phyloP scores from a whole-genome alignment of 495 filamentous ascomycete species.

The Neurospora intermedia region DNA sequence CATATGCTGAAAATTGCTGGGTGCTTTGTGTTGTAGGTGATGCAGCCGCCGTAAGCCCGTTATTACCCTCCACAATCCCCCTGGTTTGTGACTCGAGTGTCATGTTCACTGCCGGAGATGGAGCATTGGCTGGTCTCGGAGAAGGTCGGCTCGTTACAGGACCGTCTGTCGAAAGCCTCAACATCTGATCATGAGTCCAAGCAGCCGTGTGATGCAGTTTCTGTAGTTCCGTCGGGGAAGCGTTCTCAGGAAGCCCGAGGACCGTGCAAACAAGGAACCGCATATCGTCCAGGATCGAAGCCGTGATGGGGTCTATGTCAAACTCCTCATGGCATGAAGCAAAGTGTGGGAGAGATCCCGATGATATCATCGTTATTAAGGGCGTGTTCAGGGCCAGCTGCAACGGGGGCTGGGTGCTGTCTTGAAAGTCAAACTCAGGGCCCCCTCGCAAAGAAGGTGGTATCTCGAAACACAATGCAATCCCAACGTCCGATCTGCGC shows the following conservation, averaged over 20 bases:
- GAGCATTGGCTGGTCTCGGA: conserved; percentile 2
- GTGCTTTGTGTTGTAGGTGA: background rate
- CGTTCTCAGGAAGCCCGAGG: conserved; percentile 15
- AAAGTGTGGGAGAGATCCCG: conserved; percentile 13
- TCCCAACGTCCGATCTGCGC: conserved; percentile 20
- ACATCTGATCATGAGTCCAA: conserved; percentile 25
- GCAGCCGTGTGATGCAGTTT: conserved; percentile 22
- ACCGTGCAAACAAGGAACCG: conserved; percentile 23
- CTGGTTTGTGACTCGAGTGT: background rate
- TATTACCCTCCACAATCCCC: background rate
- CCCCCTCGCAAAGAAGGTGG: conserved; percentile 17
- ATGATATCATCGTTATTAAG: conserved; percentile 11
- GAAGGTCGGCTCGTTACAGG: conserved; percentile 6
- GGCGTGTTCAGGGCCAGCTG: conserved; percentile 29
- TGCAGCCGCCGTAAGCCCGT: background rate
- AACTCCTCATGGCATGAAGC: conserved; percentile 20
- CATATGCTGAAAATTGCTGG: background rate
- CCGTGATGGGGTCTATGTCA: conserved; percentile 18
- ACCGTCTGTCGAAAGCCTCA: conserved; percentile 13
- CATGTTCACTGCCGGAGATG: background rate
- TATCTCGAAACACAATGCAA: conserved; percentile 25
- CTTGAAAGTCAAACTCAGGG: conserved; percentile 21
- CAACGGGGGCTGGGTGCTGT: conserved; percentile 17
- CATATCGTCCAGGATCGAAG: conserved; percentile 32
- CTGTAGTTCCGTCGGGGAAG: conserved; percentile 20